Evolutionary conservation across 768 basidiomycete genomes (phyloP), one percentile per base, ranked within the genome.

Genomic region (Serendipita sp.): DNA sequence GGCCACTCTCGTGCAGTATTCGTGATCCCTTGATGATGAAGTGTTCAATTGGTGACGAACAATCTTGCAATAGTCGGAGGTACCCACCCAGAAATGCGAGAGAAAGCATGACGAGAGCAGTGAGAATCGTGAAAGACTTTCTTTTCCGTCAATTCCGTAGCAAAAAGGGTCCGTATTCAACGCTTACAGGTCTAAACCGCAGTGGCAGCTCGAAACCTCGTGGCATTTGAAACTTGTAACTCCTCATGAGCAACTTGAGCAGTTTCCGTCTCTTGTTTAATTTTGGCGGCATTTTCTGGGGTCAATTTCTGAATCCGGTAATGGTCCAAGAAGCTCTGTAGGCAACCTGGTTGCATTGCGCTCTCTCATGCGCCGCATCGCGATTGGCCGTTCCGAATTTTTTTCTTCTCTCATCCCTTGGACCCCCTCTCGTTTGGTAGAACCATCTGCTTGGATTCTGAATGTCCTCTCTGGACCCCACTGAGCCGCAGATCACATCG

Each of bases 121-220:
- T 89, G 70, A 86, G 84, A 35, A 82, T 68, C n/a, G 90, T 70
- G 70, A 92, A 92, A 89, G 89, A 92, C 89, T 91, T 41, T 41
- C 38, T 5, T 41, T 41, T 2, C 38, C 38, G 38, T 41, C 38
- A 41, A 41, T 41, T 5, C 38, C 13, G 38, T 41, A 13, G 38
- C 7, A 13, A 13, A 41, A 41, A 7, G 13, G 38, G 13, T 5
- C 13, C 38, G 38, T 41, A 41, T 41, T 13, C 38, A 41, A 41
- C 38, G 13, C 38, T 41, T 13, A 41, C 38, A 41, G 38, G 56
- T 24, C 56, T 24, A n/a, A 60, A 28, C 18, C 56, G 56, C 16
- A 60, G 24, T 60, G 56, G 56, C 35, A 60, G 35, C 24, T 60
- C 56, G 8, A 60, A 38, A 10, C 56, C 56, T 24, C 35, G 56